Evolutionary conservation across 2,329 filamentous ascomycete genomes (phyloP), one percentile per base, ranked within the genome.

Genomic region (Penicillium verrucosum): DNA sequence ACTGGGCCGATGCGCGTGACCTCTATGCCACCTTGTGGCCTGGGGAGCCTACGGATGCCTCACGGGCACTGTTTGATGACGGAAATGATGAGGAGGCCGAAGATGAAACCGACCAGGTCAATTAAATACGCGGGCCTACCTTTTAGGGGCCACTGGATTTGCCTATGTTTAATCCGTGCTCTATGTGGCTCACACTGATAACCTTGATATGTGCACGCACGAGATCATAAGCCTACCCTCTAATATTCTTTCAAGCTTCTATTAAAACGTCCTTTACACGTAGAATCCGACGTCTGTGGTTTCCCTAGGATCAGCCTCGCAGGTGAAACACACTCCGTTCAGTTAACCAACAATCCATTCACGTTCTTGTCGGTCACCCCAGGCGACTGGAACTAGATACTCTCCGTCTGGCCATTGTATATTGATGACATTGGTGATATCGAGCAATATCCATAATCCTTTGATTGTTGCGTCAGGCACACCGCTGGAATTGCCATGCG

Each of bases 11-110:
- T 14, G 44, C 48, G n/a, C 48, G 53, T 11, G 18, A 29, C n/a
- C n/a, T 59, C n/a, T 57, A 44, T 30, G 18, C 12, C 5, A 27
- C 29, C 16, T 50, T 57, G 4, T 59, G 57, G 57, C 53, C 54
- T 9, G 23, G 6, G 3, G 57, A 49, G 32, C n/a, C 16, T 23
- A 34, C 23, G 30, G 40, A 49, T 12, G 8, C 29, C 21, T 18
- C 46, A 3, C 56, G 47, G 53, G 14, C 4, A 12, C 42, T 44
- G 12, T 9, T 9, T 7, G 16, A 54, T 3, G 37, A 41, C 7
- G 23, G 8, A 42, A 18, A 46, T 23, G 42, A 32, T 5, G 16
- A 5, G 1, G 21, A 25, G 16, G 16, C 23, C 7, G 7, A 38
- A 27, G 23, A 12, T 9, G 12, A 12, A n/a, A 34, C 30, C 5